Evolutionary conservation across 2,329 filamentous ascomycete species (phyloP).

Genomic region (Fusarium sp.): DNA sequence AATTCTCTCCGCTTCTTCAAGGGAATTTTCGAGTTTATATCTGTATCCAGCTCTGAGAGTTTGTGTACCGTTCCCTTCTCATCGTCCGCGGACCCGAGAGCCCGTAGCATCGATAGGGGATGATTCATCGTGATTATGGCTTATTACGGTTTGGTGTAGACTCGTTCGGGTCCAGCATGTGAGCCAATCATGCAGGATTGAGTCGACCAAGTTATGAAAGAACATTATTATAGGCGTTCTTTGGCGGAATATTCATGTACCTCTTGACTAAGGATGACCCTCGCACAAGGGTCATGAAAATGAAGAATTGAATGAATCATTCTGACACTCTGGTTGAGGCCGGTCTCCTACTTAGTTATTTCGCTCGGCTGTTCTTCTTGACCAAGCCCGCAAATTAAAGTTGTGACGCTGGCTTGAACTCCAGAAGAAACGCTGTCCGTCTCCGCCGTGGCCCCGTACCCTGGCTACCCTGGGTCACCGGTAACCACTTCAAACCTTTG

Average conservation of each 20-base stretch:
- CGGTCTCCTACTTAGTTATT: not conserved
- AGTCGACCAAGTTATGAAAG: not conserved
- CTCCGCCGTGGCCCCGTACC: not conserved
- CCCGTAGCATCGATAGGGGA: not conserved
- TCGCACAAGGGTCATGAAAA: not conserved
- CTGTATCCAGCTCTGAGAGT: no score
- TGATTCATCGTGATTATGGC: constrained; percentile 18
- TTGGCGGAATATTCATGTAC: not conserved
- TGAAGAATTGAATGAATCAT: not conserved
- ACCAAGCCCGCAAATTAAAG: not conserved
- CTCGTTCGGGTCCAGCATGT: not conserved
- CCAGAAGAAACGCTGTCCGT: not conserved
- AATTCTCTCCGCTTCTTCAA: no score
- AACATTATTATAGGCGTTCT: not conserved
- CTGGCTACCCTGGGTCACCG: not conserved
- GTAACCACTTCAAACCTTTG: not conserved
- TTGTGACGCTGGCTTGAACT: no score
- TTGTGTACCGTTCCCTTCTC: not conserved
- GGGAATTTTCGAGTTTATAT: no score
- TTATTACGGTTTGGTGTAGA: not conserved
- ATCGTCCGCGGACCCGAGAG: not conserved
- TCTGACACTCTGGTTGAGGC: not conserved
- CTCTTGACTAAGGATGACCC: not conserved
- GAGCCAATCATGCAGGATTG: not conserved
- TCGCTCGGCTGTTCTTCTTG: not conserved